Evolutionary conservation across 1,284 basidiomycete species (phyloP).

Genomic region (Puccinia novopanici): DNA sequence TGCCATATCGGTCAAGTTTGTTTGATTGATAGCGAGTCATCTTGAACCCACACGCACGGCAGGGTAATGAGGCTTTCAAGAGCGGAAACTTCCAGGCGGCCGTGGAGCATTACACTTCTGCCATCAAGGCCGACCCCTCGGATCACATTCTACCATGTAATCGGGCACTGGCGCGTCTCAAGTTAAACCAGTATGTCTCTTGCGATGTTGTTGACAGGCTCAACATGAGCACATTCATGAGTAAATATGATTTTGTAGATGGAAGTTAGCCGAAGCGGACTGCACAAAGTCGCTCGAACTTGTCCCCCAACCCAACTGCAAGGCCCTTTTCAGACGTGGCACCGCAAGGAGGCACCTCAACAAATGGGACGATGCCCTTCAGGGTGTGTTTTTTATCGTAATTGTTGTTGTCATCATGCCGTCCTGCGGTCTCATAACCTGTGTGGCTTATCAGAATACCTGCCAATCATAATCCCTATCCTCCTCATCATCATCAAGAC

Average conservation of each 20-base stretch:
- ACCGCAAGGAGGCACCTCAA: constrained; percentile 7
- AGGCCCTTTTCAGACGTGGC: constrained; percentile 37
- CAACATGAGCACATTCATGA: no score
- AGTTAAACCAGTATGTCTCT: constrained; percentile 17
- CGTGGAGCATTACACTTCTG: constrained; percentile 27
- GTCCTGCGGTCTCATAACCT: neutral
- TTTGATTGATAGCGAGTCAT: neutral
- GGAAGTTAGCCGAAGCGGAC: constrained; percentile 30
- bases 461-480: neutral
- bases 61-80: constrained; percentile 38
- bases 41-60: no score
- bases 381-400: constrained; percentile 1
- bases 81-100: constrained; percentile 10
- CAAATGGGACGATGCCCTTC: constrained; percentile 27
- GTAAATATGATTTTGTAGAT: neutral
- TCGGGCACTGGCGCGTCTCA: constrained; percentile 23
- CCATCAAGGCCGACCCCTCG: constrained; percentile 28
- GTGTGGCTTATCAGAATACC: constrained; percentile 10
- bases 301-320: constrained; percentile 21
- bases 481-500: constrained; percentile 7
- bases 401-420: neutral
- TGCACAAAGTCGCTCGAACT: constrained; percentile 25
- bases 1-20: no score
- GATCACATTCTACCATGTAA: constrained; percentile 24
- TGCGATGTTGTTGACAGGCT: no score